Conservation (phyloP, 805 yeast species). For the Blastobotrys peoriensis region DNA sequence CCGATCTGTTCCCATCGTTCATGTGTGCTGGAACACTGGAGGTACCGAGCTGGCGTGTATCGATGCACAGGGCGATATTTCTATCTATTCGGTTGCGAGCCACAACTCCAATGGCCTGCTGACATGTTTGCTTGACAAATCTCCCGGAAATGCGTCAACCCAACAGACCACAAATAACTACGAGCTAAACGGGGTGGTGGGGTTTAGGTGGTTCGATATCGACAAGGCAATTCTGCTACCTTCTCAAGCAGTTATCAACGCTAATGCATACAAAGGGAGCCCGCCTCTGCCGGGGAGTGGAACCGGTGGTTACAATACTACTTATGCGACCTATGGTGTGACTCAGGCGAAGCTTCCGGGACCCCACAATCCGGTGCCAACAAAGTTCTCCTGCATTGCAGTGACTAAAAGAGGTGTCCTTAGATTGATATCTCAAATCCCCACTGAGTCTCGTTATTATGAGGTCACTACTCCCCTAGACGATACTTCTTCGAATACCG, state of each 20-base stretch:
- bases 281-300: slow-evolving; percentile 13
- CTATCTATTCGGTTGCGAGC: slow-evolving; percentile 28
- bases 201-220: slow-evolving; percentile 67
- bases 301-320: slow-evolving; percentile 22
- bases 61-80: slow-evolving; percentile 40
- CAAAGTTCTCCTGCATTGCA: slow-evolving; percentile 66
- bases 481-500: slow-evolving; percentile 35
- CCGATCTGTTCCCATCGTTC: slow-evolving; percentile 16
- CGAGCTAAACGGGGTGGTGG: slow-evolving; percentile 29
- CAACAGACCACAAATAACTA: slow-evolving; percentile 2
- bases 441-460: slow-evolving; percentile 16
- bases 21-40: slow-evolving; percentile 58
- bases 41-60: slow-evolving; percentile 79
- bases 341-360: slow-evolving; percentile 56
- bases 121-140: slow-evolving; percentile 7
- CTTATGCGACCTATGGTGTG: slow-evolving; percentile 45
- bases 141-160: background rate
- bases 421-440: slow-evolving; percentile 17
- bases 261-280: slow-evolving; percentile 11
- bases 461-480: slow-evolving; percentile 43
- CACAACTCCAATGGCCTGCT: slow-evolving; percentile 18
- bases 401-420: slow-evolving; percentile 55
- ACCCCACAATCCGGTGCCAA: slow-evolving; percentile 58
- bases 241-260: slow-evolving; percentile 47
- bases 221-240: slow-evolving; percentile 60